These are phyloP conservation scores for Tetramitus jugosus DNA, from an alignment of 208 protist species.

Conservation along the genomic window DNA sequence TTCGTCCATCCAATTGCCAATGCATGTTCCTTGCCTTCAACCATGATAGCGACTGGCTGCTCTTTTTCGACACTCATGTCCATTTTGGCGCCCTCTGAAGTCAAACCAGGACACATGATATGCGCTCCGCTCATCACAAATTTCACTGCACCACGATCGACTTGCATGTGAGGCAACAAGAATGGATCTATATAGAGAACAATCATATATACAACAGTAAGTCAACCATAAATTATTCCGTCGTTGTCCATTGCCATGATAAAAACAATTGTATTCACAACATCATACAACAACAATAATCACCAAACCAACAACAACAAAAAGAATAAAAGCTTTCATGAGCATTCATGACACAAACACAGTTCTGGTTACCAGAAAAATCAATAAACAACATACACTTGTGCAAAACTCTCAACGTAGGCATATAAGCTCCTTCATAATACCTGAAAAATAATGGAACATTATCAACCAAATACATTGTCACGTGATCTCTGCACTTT, in stretches of 20 bases:
- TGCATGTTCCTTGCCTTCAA: slow-evolving; percentile 91
- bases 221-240: no score
- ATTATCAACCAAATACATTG: slow-evolving; percentile 71
- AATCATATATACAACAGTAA: no score
- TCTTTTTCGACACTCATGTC: slow-evolving; percentile 38
- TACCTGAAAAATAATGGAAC: slow-evolving; percentile 91
- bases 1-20: slow-evolving; percentile 78
- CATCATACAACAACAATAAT: background rate
- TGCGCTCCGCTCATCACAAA: slow-evolving; percentile 92
- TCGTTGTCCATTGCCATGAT: background rate
- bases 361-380: no score
- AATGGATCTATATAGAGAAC: slow-evolving; percentile 58
- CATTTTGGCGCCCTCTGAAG: slow-evolving; percentile 76
- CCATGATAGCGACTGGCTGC: slow-evolving; percentile 68
- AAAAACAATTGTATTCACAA: background rate
- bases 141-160: slow-evolving; percentile 91
- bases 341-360: no score
- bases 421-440: slow-evolving; percentile 83
- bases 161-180: slow-evolving; percentile 84
- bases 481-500: slow-evolving; percentile 58
- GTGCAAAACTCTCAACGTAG: slow-evolving; percentile 86
- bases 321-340: no score
- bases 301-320: no score
- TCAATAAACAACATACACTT: slow-evolving; percentile 58
- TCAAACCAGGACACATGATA: slow-evolving; percentile 94